A percentile compares a stretch with the other conserved stretches of the same genome.
phyloP scores from a whole-genome alignment of 2,329 filamentous ascomycete species.

The Diaporthe velutina region DNA sequence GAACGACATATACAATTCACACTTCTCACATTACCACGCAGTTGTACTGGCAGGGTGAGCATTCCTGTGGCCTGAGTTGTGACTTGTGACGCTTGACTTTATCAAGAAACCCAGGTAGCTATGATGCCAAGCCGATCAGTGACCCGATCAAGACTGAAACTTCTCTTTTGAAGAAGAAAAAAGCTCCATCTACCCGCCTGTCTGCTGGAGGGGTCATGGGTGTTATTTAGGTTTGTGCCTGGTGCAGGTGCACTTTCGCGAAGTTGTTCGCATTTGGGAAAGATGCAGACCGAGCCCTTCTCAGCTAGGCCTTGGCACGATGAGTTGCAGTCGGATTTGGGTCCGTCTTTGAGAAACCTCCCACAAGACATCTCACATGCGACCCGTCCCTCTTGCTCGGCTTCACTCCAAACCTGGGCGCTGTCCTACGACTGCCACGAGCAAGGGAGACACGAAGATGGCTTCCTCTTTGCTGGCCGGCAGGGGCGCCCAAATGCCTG shows the following conservation, averaged over 20 bases:
- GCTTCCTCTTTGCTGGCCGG: neutral
- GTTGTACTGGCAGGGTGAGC: neutral
- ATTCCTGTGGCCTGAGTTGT: neutral
- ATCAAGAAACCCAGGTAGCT: neutral
- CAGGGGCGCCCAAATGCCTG: conserved; percentile 3
- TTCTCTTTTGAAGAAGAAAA: neutral
- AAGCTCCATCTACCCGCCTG: conserved; percentile 22
- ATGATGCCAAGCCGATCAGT: conserved; percentile 22
- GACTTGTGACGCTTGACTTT: neutral
- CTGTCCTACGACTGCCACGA: conserved; percentile 32
- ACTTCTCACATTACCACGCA: neutral
- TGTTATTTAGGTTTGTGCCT: conserved; percentile 27
- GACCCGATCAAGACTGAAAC: conserved; percentile 22
- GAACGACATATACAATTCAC: neutral
- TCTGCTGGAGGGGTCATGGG: conserved; percentile 18
- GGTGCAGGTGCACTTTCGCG: conserved; percentile 22
- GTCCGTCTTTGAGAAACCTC: conserved; percentile 39
- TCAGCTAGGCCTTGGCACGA: neutral
- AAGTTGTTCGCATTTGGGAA: conserved; percentile 17
- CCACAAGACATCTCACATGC: conserved; percentile 38
- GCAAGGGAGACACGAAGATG: conserved; percentile 10
- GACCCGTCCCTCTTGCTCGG: conserved; percentile 37
- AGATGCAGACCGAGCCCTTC: neutral
- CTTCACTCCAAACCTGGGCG: conserved; percentile 31
- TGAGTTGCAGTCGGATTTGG: conserved; percentile 37